phyloP scores from a whole-genome alignment of 2,329 filamentous ascomycete species.

The Aspergillus costaricaensis region DNA sequence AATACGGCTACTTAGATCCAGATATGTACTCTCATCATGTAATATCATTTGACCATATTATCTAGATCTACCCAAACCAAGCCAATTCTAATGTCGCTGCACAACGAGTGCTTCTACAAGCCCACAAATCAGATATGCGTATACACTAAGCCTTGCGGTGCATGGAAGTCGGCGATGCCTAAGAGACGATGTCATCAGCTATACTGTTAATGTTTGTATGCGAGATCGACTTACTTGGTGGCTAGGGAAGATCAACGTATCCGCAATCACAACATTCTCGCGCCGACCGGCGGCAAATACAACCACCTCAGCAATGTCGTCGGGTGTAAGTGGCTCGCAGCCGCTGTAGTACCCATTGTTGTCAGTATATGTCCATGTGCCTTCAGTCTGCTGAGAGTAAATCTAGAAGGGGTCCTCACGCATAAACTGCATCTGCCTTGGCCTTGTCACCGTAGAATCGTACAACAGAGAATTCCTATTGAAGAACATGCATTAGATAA shows the following conservation, averaged over 20 bases:
- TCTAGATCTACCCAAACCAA: neutral
- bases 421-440: constrained; percentile 89
- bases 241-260: constrained; percentile 82
- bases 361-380: neutral
- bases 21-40: neutral
- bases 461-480: constrained; percentile 80
- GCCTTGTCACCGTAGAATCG: constrained; percentile 84
- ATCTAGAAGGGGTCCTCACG: constrained; percentile 53
- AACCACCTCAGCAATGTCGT: constrained; percentile 87
- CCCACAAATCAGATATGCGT: neutral
- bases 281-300: constrained; percentile 81
- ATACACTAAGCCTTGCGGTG: constrained; percentile 12
- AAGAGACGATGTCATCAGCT: constrained; percentile 5
- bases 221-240: constrained; percentile 68
- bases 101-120: neutral
- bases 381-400: neutral
- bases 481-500: constrained; percentile 7
- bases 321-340: constrained; percentile 79
- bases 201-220: neutral
- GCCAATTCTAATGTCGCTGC: neutral
- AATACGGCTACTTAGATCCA: neutral
- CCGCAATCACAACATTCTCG: constrained; percentile 89
- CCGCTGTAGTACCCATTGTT: constrained; percentile 51
- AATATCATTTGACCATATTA: neutral
- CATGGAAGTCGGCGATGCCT: constrained; percentile 21